Percentiles rank a stretch among this genome's conserved stretches.
phyloP scores from a whole-genome alignment of 2,329 filamentous ascomycete species.

The Bertia moriformis region DNA sequence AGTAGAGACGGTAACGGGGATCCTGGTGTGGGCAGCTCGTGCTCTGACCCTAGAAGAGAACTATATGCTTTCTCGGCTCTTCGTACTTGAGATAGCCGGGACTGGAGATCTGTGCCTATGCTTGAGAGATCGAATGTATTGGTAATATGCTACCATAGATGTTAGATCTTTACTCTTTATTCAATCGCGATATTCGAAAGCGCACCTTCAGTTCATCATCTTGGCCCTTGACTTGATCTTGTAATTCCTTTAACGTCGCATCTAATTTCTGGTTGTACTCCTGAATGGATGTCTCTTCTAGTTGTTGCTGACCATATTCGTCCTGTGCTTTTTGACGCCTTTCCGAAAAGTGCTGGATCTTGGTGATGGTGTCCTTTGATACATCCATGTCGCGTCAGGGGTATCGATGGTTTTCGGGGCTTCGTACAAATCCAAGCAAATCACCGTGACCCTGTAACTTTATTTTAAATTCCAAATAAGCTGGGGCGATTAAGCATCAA shows the following conservation, averaged over 20 bases:
- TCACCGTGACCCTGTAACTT: too few species aligned
- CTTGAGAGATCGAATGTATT: neutral
- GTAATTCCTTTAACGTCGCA: slow-evolving; percentile 53
- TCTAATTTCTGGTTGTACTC: slow-evolving; percentile 36
- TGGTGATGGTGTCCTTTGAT: slow-evolving; percentile 14
- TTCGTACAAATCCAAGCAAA: too few species aligned
- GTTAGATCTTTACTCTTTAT: too few species aligned
- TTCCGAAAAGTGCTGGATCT: slow-evolving; percentile 10
- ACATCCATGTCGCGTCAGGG: slow-evolving; percentile 16
- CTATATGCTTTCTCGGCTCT: slow-evolving; percentile 52
- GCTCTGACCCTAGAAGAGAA: slow-evolving; percentile 41
- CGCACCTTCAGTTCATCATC: slow-evolving; percentile 32
- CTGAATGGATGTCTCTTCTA: neutral
- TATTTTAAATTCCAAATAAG: too few species aligned
- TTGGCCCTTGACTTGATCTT: slow-evolving; percentile 38
- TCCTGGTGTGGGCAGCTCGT: slow-evolving; percentile 49
- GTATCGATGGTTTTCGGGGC: too few species aligned
- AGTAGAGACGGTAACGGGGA: slow-evolving; percentile 60
- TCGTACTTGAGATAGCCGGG: slow-evolving; percentile 26
- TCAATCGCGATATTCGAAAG: too few species aligned
- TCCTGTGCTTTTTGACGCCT: slow-evolving; percentile 17
- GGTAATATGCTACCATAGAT: neutral
- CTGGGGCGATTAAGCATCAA: too few species aligned
- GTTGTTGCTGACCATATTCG: neutral
- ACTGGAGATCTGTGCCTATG: slow-evolving; percentile 10